Conservation (phyloP, 768 basidiomycete genomes). For the Chiua virens region DNA sequence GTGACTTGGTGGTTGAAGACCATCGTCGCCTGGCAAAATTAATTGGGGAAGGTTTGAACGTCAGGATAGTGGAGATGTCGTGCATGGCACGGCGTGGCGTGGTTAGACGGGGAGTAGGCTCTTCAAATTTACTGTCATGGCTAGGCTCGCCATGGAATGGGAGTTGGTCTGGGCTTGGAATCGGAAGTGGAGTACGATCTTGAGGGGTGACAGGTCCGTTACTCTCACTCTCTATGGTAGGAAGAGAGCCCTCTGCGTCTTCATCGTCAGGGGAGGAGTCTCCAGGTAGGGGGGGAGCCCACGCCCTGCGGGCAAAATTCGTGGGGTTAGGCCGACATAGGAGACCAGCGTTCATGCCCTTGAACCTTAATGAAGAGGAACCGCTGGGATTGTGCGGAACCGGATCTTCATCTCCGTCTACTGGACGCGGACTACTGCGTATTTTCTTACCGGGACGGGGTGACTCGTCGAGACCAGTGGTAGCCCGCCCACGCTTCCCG, state of each 20-base stretch:
- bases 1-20: slow-evolving; percentile 43
- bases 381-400: slow-evolving; percentile 26
- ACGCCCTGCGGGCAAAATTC: slow-evolving; percentile 56
- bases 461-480: slow-evolving; percentile 20
- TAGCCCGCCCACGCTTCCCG: slow-evolving; percentile 24
- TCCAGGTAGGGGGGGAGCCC: slow-evolving; percentile 44
- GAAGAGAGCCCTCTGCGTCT: slow-evolving; percentile 32
- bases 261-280: slow-evolving; percentile 36
- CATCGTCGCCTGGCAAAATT: slow-evolving; percentile 63
- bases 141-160: slow-evolving; percentile 18
- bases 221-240: slow-evolving; percentile 47
- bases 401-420: slow-evolving; percentile 28
- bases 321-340: slow-evolving; percentile 61
- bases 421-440: slow-evolving; percentile 18
- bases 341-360: slow-evolving; percentile 43
- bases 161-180: slow-evolving; percentile 34
- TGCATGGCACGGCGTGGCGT: slow-evolving; percentile 22
- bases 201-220: slow-evolving; percentile 58
- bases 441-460: slow-evolving; percentile 28
- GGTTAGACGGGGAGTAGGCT: slow-evolving; percentile 20
- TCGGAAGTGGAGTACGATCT: slow-evolving; percentile 45
- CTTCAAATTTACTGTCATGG: slow-evolving; percentile 23
- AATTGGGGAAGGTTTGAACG: slow-evolving; percentile 63
- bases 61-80: slow-evolving; percentile 42
- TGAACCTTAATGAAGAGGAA: slow-evolving; percentile 29